Conservation (phyloP, 2,329 filamentous ascomycete species). For the Exophiala phaeomuriformis region DNA sequence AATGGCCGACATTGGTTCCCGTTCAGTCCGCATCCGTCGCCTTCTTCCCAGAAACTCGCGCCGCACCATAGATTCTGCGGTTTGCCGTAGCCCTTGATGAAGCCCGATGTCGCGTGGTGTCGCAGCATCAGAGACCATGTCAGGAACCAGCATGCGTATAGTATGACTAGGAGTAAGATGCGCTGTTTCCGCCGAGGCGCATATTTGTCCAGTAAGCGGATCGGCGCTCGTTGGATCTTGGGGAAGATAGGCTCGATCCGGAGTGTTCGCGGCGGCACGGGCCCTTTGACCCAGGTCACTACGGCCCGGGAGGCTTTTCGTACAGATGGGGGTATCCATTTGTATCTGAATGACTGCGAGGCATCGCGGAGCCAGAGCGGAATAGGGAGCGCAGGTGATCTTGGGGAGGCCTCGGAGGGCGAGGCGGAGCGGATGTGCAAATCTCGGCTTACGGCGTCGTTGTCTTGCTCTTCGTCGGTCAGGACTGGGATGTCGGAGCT, state of each 20-base stretch:
- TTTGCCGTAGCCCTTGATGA: slow-evolving; percentile 44
- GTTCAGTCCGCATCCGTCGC: slow-evolving; percentile 47
- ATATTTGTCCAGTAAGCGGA: slow-evolving; percentile 38
- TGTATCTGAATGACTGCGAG: slow-evolving; percentile 42
- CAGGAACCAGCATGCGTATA: slow-evolving; percentile 43
- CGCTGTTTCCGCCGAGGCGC: slow-evolving; percentile 43
- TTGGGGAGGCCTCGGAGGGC: slow-evolving; percentile 21
- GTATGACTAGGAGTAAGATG: slow-evolving; percentile 35
- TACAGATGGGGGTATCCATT: slow-evolving; percentile 42
- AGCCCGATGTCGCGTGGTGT: slow-evolving; percentile 40
- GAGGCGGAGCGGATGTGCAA: slow-evolving; percentile 26
- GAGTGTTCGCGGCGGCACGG: slow-evolving; percentile 40
- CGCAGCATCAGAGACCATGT: slow-evolving; percentile 42
- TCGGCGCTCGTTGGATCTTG: slow-evolving; percentile 41
- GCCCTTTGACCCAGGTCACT: slow-evolving; percentile 42
- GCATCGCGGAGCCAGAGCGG: slow-evolving; percentile 45
- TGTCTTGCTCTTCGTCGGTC: slow-evolving; percentile 32
- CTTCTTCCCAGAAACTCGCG: slow-evolving; percentile 40
- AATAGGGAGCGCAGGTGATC: slow-evolving; percentile 25
- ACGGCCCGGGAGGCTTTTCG: slow-evolving; percentile 40
- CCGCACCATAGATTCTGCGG: slow-evolving; percentile 41
- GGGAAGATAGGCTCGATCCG: slow-evolving; percentile 43
- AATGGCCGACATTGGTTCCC: slow-evolving; percentile 52
- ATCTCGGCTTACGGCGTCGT: slow-evolving; percentile 34
- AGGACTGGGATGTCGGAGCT: slow-evolving; percentile 28